Evolutionary conservation across 768 basidiomycete genomes (phyloP).

Genomic region (Termitomyces sp.): DNA sequence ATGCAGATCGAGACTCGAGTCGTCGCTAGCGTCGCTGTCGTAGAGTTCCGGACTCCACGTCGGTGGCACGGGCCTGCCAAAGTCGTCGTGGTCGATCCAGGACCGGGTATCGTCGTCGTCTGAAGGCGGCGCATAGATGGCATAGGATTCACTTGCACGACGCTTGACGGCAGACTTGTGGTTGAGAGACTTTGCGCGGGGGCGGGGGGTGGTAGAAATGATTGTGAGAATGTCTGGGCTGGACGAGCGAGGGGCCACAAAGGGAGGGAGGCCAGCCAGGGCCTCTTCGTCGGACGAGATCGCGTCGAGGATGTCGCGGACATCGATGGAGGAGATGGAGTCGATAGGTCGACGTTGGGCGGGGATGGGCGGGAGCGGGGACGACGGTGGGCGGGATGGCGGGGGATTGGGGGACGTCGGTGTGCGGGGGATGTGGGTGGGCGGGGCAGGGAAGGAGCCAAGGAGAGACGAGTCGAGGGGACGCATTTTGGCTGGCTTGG

Average conservation of each 20-base stretch:
- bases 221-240: slow-evolving; percentile 25
- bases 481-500: neutral
- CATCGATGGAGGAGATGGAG: slow-evolving; percentile 34
- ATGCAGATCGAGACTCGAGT: slow-evolving; percentile 65
- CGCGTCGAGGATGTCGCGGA: slow-evolving; percentile 24
- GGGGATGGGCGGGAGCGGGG: slow-evolving; percentile 65
- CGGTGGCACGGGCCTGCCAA: slow-evolving; percentile 11
- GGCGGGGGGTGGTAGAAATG: slow-evolving; percentile 20
- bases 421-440: slow-evolving; percentile 35
- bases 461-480: slow-evolving; percentile 22
- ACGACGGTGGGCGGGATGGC: slow-evolving; percentile 51
- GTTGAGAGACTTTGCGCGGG: slow-evolving; percentile 1
- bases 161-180: neutral
- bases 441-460: slow-evolving; percentile 39
- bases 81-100: slow-evolving; percentile 22
- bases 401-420: slow-evolving; percentile 41
- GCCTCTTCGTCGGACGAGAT: slow-evolving; percentile 15
- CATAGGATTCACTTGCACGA: neutral
- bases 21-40: slow-evolving; percentile 36
- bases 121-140: neutral
- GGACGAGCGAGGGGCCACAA: neutral
- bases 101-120: slow-evolving; percentile 19
- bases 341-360: slow-evolving; percentile 44
- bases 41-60: slow-evolving; percentile 20
- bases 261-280: too few relatives aligned